phyloP scores from a whole-genome alignment of 1,284 basidiomycete genomes.

The Mycosarcoma mackinlayi region DNA sequence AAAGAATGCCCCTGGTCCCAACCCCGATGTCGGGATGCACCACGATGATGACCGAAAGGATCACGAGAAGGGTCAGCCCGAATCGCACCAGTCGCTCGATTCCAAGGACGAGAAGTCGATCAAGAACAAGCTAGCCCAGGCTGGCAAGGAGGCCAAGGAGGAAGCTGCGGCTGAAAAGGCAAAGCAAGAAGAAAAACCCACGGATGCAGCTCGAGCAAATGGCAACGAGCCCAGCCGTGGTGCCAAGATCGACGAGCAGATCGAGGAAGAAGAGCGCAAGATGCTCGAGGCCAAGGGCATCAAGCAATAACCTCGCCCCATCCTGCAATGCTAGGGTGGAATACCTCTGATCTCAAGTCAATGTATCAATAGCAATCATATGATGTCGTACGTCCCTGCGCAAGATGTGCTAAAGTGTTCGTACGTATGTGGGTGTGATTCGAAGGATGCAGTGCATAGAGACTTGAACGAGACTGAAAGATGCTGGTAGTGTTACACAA shows the following conservation, averaged over 20 bases:
- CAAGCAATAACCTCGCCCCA: constrained; percentile 9
- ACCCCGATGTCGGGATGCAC: constrained; percentile 52
- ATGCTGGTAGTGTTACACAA: not conserved
- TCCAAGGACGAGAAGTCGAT: constrained; percentile 61
- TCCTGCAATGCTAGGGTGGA: constrained; percentile 6
- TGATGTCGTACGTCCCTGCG: not conserved
- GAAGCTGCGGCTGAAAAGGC: constrained; percentile 40
- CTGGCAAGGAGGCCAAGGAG: constrained; percentile 59
- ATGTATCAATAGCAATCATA: constrained; percentile 11
- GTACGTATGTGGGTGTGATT: not conserved
- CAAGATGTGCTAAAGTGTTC: not conserved
- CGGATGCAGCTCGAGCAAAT: constrained; percentile 65
- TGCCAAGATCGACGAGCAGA: constrained; percentile 75
- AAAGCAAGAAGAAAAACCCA: constrained; percentile 46
- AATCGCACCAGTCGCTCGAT: constrained; percentile 60
- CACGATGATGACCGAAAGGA: constrained; percentile 52
- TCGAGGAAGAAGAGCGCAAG: constrained; percentile 70
- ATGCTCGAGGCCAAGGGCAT: constrained; percentile 67
- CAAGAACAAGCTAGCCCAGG: constrained; percentile 64
- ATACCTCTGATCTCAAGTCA: constrained; percentile 1
- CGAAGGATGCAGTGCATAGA: no score
- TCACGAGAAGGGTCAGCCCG: constrained; percentile 59
- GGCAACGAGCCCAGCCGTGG: constrained; percentile 76
- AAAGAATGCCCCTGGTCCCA: constrained; percentile 50
- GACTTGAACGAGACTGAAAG: no score